These are phyloP conservation scores for Monilinia fructicola DNA, from an alignment of 2,329 filamentous ascomycete species.

Conservation along the genomic window DNA sequence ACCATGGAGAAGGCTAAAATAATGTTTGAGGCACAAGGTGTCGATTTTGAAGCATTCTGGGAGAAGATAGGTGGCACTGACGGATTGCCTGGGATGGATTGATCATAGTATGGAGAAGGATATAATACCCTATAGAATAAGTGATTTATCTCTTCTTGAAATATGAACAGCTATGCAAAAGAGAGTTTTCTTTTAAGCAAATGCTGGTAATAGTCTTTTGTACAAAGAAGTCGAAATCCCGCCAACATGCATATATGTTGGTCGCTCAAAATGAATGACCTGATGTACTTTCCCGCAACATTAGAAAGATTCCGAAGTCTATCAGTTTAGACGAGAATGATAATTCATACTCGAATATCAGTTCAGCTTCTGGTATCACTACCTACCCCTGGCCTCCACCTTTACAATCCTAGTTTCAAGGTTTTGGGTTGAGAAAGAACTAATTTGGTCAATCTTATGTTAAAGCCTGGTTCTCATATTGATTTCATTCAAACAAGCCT, in stretches of 20 bases:
- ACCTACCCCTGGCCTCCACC: background rate
- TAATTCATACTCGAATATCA: background rate
- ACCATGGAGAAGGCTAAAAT: constrained; percentile 73
- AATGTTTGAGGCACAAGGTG: constrained; percentile 69
- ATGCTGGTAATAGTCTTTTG: background rate
- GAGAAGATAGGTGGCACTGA: constrained; percentile 64
- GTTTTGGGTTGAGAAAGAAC: background rate
- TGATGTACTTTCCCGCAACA: background rate
- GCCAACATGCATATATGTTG: background rate
- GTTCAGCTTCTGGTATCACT: background rate
- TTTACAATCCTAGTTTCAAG: background rate
- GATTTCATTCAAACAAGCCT: background rate
- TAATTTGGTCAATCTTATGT: no score
- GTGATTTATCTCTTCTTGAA: background rate
- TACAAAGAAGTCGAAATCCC: background rate
- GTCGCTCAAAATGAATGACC: background rate
- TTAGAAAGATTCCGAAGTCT: background rate
- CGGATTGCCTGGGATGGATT: constrained; percentile 53
- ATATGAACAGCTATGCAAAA: background rate
- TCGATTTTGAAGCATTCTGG: constrained; percentile 84
- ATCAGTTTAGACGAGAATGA: background rate
- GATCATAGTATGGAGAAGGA: background rate
- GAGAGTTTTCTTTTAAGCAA: background rate
- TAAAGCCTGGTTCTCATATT: background rate
- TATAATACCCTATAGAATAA: constrained; percentile 20